Conservation (phyloP, 106 monocot genomes). For the Dendrobium chrysotoxum region DNA sequence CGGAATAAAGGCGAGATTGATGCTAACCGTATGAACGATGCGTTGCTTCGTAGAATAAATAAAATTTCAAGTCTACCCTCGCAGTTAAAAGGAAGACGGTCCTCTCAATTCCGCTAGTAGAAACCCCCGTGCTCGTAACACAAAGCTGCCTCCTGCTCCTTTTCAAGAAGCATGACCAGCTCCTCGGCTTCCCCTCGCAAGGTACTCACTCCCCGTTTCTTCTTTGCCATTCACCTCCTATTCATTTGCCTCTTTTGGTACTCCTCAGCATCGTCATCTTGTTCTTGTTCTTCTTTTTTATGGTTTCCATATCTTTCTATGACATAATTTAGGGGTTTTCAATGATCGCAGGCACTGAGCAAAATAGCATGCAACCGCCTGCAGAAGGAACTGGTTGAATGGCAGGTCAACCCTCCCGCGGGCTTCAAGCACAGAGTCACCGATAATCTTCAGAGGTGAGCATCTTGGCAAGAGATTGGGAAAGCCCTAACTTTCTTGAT, state of each 20-base stretch:
- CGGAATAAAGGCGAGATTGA: too few relatives aligned
- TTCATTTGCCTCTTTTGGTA: background rate
- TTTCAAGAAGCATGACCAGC: slow-evolving; percentile 31
- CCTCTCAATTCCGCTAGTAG: too few relatives aligned
- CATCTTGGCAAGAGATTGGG: background rate
- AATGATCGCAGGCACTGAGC: slow-evolving; percentile 32
- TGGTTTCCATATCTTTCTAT: background rate
- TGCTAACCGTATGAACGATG: too few relatives aligned
- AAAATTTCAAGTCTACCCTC: too few relatives aligned
- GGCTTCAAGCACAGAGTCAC: slow-evolving; percentile 63
- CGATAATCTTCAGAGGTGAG: slow-evolving; percentile 47
- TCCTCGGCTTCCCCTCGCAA: slow-evolving; percentile 36
- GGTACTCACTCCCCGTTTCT: slow-evolving; percentile 3
- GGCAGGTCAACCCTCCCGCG: slow-evolving; percentile 55
- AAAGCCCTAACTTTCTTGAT: background rate
- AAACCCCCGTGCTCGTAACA: background rate
- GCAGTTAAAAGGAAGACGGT: too few relatives aligned
- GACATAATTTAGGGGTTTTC: background rate
- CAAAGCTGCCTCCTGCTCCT: background rate
- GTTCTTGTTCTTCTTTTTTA: background rate
- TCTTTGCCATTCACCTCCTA: background rate
- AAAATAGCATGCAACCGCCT: slow-evolving; percentile 57
- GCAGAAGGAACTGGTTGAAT: slow-evolving; percentile 65
- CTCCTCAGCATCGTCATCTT: too few relatives aligned
- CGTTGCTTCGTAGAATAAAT: too few relatives aligned